Percentiles rank a stretch among this genome's conserved stretches.
Conservation (phyloP, 768 basidiomycete species). For the Boletus bicolor region DNA sequence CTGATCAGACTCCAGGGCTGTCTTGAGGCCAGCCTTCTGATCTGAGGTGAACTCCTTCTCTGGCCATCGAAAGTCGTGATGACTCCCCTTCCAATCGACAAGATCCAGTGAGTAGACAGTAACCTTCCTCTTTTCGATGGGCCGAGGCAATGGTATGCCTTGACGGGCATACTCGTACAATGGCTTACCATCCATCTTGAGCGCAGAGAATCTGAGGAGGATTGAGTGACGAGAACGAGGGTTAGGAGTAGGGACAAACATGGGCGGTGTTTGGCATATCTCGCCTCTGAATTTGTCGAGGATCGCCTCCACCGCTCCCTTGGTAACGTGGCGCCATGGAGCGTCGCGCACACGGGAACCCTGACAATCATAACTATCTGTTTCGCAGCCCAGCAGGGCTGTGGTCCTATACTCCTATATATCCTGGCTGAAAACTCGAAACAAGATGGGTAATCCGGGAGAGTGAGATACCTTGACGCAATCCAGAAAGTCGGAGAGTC, state of each 20-base stretch:
- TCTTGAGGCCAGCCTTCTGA: constrained; percentile 67
- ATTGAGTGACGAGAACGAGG: constrained; percentile 3
- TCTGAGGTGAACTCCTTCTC: constrained; percentile 62
- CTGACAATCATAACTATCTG: constrained; percentile 91
- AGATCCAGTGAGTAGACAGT: constrained; percentile 81
- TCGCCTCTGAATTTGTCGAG: constrained; percentile 79
- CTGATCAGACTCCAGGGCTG: constrained; percentile 53
- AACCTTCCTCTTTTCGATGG: constrained; percentile 84
- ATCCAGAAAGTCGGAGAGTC: constrained; percentile 74
- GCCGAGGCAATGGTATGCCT: constrained; percentile 86
- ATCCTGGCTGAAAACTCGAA: constrained; percentile 16
- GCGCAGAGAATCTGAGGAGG: constrained; percentile 79
- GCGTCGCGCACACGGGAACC: constrained; percentile 76
- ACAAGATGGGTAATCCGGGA: background rate
- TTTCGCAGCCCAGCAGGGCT: constrained; percentile 89
- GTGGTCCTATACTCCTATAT: constrained; percentile 87
- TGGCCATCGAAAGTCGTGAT: constrained; percentile 81
- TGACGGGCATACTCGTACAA: constrained; percentile 94
- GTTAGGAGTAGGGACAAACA: constrained; percentile 47
- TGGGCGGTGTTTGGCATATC: constrained; percentile 88
- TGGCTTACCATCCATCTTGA: constrained; percentile 97
- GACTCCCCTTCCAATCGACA: constrained; percentile 68
- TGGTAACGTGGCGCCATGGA: constrained; percentile 81
- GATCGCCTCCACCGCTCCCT: constrained; percentile 63
- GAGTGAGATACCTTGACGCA: constrained; percentile 71